Conservation (phyloP, 768 basidiomycete species). For the Peribolospora baueri region DNA sequence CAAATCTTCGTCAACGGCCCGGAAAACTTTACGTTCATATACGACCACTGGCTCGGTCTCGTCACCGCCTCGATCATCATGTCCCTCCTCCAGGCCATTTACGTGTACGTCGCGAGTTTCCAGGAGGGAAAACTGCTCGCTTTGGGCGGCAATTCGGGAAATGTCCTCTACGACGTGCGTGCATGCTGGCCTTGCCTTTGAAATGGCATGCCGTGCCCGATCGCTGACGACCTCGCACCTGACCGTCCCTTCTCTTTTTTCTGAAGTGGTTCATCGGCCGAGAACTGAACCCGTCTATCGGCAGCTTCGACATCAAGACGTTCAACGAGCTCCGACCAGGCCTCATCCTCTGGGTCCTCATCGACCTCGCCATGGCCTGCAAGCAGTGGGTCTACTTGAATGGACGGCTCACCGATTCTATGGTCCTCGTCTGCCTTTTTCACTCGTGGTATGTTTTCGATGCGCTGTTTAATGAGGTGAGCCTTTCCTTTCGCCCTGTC, state of each 20-base stretch:
- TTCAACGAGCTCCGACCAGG: conserved; percentile 74
- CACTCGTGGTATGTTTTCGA: conserved; percentile 72
- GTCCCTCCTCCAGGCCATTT: conserved; percentile 37
- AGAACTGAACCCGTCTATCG: conserved; percentile 68
- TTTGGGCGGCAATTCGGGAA: conserved; percentile 74
- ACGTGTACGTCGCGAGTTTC: conserved; percentile 50
- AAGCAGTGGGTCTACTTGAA: conserved; percentile 45
- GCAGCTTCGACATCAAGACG: conserved; percentile 47
- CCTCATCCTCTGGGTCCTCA: conserved; percentile 69
- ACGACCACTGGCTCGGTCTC: conserved; percentile 78
- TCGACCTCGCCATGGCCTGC: conserved; percentile 75
- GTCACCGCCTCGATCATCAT: conserved; percentile 57
- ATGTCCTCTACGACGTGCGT: conserved; percentile 69
- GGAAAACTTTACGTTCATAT: conserved; percentile 60
- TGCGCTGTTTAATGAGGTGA: conserved; percentile 67
- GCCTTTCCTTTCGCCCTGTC: conserved; percentile 10
- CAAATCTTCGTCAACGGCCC: conserved; percentile 49
- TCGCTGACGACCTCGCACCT: background rate
- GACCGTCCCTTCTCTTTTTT: background rate
- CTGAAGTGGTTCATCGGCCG: conserved; percentile 76
- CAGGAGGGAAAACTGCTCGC: conserved; percentile 47
- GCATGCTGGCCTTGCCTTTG: background rate
- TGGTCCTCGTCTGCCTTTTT: conserved; percentile 69
- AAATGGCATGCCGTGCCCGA: conserved; percentile 1
- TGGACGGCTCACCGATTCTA: conserved; percentile 43